phyloP scores from a whole-genome alignment of 495 filamentous ascomycete species.

The Geopyxis carbonaria region DNA sequence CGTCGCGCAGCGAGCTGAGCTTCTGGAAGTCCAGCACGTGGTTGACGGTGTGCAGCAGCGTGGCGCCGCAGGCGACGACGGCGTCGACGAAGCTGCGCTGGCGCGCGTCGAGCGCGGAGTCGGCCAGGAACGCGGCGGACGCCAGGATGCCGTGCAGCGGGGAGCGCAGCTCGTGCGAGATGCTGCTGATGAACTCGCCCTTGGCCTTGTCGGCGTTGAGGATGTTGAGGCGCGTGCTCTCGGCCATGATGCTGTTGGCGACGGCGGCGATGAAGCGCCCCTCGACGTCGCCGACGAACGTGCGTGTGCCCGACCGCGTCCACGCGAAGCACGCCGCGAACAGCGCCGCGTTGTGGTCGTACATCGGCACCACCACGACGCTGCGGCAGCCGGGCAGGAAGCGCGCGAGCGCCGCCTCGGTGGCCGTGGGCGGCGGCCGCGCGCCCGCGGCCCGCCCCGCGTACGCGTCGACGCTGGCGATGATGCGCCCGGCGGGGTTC shows the following conservation, averaged over 20 bases:
- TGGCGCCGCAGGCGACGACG: slow-evolving; percentile 56
- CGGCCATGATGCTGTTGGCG: slow-evolving; percentile 10
- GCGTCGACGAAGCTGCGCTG: slow-evolving; percentile 53
- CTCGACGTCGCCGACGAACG: slow-evolving; percentile 12
- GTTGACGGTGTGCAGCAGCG: slow-evolving; percentile 62
- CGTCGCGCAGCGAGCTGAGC: slow-evolving; percentile 31
- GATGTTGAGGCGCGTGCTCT: slow-evolving; percentile 10
- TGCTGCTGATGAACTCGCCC: slow-evolving; percentile 51
- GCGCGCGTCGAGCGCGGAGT: slow-evolving; percentile 34
- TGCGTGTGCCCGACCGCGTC: not conserved
- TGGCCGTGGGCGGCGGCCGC: not conserved
- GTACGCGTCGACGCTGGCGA: slow-evolving; percentile 9
- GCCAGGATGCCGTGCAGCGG: slow-evolving; percentile 63
- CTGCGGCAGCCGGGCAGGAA: slow-evolving; percentile 9
- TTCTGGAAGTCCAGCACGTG: slow-evolving; percentile 60
- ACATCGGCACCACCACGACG: slow-evolving; percentile 15
- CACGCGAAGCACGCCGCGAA: slow-evolving; percentile 12
- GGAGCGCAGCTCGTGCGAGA: slow-evolving; percentile 62
- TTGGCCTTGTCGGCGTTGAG: slow-evolving; percentile 37
- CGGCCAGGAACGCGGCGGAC: slow-evolving; percentile 50
- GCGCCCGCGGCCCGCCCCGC: not conserved
- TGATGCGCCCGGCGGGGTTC: slow-evolving; percentile 9
- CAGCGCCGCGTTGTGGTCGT: slow-evolving; percentile 10
- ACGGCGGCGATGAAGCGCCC: slow-evolving; percentile 15
- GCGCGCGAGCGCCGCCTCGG: slow-evolving; percentile 6